These are phyloP conservation scores for Boletus rubescentipes DNA, from an alignment of 768 basidiomycete species.

Conservation along the genomic window DNA sequence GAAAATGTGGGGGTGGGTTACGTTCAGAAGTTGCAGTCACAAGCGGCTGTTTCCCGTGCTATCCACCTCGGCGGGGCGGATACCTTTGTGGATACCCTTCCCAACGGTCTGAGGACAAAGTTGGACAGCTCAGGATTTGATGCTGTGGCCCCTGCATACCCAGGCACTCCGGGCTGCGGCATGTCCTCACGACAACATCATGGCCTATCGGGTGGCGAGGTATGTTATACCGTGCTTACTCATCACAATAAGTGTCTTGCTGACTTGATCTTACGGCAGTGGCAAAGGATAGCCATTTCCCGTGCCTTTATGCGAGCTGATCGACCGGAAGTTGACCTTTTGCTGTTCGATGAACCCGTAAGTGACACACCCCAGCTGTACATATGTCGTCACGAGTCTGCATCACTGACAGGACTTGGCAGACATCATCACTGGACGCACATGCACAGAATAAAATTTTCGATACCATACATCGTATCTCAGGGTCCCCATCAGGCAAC, in stretches of 20 bases:
- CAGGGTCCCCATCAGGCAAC: slow-evolving; percentile 54
- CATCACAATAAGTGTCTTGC: slow-evolving; percentile 11
- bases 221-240: slow-evolving; percentile 34
- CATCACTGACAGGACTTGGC: slow-evolving; percentile 4
- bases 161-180: slow-evolving; percentile 30
- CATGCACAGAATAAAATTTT: slow-evolving; percentile 80
- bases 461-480: slow-evolving; percentile 68
- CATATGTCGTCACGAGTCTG: slow-evolving; percentile 2
- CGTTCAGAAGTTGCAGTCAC: slow-evolving; percentile 59
- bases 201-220: slow-evolving; percentile 84
- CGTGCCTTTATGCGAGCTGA: slow-evolving; percentile 84
- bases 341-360: slow-evolving; percentile 86
- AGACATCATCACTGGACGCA: slow-evolving; percentile 81
- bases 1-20: slow-evolving; percentile 88
- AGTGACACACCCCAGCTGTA: slow-evolving; percentile 23
- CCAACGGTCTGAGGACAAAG: slow-evolving; percentile 70
- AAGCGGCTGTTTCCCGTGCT: slow-evolving; percentile 60
- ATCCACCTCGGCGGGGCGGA: slow-evolving; percentile 71
- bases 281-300: slow-evolving; percentile 85
- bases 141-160: slow-evolving; percentile 36
- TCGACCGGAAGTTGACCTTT: slow-evolving; percentile 71
- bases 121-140: slow-evolving; percentile 66
- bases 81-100: slow-evolving; percentile 60
- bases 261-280: slow-evolving; percentile 44
- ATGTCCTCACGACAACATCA: slow-evolving; percentile 45